phyloP scores from a whole-genome alignment of 1,284 basidiomycete species.

The Wallemia hederae region DNA sequence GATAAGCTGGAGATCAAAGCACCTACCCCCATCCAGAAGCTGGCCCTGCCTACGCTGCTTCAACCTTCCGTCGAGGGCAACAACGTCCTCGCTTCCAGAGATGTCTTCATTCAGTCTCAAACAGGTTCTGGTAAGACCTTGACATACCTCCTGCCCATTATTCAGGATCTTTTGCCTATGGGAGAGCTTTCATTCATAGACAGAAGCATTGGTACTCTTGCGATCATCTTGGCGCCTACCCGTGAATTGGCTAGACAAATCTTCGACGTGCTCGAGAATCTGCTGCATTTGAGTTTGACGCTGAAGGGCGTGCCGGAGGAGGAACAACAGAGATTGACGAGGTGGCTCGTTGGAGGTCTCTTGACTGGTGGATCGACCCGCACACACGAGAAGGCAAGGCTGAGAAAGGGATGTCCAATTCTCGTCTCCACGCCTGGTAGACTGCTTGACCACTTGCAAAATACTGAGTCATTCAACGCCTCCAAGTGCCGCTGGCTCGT shows the following conservation, averaged over 20 bases:
- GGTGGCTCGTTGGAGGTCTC: slow-evolving; percentile 81
- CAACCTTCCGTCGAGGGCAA: slow-evolving; percentile 11
- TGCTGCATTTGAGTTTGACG: slow-evolving; percentile 35
- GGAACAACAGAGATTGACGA: slow-evolving; percentile 28
- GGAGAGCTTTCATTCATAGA: slow-evolving; percentile 67
- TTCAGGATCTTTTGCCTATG: slow-evolving; percentile 74
- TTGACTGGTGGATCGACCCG: slow-evolving; percentile 48
- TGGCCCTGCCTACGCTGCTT: slow-evolving; percentile 44
- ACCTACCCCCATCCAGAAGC: slow-evolving; percentile 74
- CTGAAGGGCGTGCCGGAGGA: slow-evolving; percentile 11
- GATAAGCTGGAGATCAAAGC: slow-evolving; percentile 53
- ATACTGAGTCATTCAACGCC: slow-evolving; percentile 64
- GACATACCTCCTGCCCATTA: slow-evolving; percentile 74
- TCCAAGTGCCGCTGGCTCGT: slow-evolving; percentile 87
- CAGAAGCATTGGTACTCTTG: slow-evolving; percentile 58
- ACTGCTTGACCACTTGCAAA: slow-evolving; percentile 42
- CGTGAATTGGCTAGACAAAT: slow-evolving; percentile 89
- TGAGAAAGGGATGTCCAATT: slow-evolving; percentile 41
- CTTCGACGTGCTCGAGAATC: slow-evolving; percentile 32
- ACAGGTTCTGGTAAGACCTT: slow-evolving; percentile 96
- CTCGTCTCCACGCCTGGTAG: slow-evolving; percentile 40
- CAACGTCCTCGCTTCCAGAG: slow-evolving; percentile 22
- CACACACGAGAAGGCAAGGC: slow-evolving; percentile 39
- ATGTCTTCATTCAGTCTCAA: slow-evolving; percentile 86
- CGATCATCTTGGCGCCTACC: slow-evolving; percentile 79